phyloP scores from a whole-genome alignment of 2,329 filamentous ascomycete species.

The Alternaria dauci region DNA sequence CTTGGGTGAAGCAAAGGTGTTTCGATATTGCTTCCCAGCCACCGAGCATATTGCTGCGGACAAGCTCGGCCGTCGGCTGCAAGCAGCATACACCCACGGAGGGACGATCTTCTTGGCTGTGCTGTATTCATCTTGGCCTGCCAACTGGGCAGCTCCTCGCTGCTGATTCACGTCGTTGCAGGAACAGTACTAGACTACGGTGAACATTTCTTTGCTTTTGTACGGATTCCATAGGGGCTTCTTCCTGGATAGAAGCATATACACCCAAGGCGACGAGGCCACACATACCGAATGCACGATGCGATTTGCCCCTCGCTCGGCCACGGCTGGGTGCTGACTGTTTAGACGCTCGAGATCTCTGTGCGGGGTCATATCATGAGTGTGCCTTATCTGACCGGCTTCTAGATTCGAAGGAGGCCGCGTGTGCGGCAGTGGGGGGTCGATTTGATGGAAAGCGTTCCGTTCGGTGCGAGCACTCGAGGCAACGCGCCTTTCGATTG shows the following conservation, averaged over 20 bases:
- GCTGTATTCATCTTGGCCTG: background rate
- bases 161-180: background rate
- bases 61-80: background rate
- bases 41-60: background rate
- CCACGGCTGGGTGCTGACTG: background rate
- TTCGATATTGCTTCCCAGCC: background rate
- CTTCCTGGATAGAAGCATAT: background rate
- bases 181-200: background rate
- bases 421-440: slow-evolving; percentile 4
- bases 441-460: slow-evolving; percentile 3
- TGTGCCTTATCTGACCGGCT: slow-evolving; percentile 17
- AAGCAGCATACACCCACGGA: background rate
- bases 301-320: background rate
- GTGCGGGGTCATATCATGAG: slow-evolving; percentile 14
- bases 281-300: background rate
- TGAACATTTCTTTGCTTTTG: background rate
- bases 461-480: slow-evolving; percentile 6
- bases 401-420: background rate
- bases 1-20: background rate
- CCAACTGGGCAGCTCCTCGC: background rate
- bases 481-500: slow-evolving; percentile 8
- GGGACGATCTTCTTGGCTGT: background rate
- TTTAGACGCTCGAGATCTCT: background rate
- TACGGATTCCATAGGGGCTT: background rate
- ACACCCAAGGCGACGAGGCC: background rate